Evolutionary conservation across 805 yeast genomes (phyloP).

Genomic region (Zygoascus tannicola): DNA sequence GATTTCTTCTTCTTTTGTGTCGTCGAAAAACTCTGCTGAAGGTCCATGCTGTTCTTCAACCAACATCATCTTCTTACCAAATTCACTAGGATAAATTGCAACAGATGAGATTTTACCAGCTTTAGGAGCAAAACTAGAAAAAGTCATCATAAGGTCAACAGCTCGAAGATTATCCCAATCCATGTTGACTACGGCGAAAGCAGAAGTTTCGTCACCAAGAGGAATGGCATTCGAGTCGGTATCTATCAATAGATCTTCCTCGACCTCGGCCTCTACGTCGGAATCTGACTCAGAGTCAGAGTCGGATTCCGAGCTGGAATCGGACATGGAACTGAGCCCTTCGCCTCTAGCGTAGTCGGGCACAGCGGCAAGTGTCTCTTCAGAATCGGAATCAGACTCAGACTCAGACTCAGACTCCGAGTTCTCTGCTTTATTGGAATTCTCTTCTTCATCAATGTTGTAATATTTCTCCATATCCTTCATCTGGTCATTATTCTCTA

Average conservation of each 20-base stretch:
- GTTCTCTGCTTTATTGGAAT: no score
- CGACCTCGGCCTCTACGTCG: slow-evolving; percentile 9
- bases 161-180: slow-evolving; percentile 97
- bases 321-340: slow-evolving; percentile 18
- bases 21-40: slow-evolving; percentile 68
- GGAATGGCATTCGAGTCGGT: slow-evolving; percentile 42
- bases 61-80: slow-evolving; percentile 85
- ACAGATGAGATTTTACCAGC: slow-evolving; percentile 64
- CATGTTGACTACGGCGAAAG: slow-evolving; percentile 87
- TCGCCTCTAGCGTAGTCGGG: slow-evolving; percentile 32
- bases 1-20: slow-evolving; percentile 33
- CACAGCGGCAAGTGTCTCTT: slow-evolving; percentile 9
- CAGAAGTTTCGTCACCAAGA: slow-evolving; percentile 72
- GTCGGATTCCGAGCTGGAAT: slow-evolving; percentile 5
- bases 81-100: slow-evolving; percentile 64
- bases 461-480: slow-evolving; percentile 59
- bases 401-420: slow-evolving; percentile 24
- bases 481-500: slow-evolving; percentile 37
- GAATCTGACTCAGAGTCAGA: slow-evolving; percentile 14
- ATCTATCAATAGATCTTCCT: slow-evolving; percentile 12
- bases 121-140: slow-evolving; percentile 72
- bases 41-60: slow-evolving; percentile 90
- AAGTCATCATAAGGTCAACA: slow-evolving; percentile 80
- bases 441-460: slow-evolving; percentile 43
- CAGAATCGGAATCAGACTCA: slow-evolving; percentile 17